Percentiles rank a stretch among this genome's conserved stretches.
Evolutionary conservation across 139 green algal species (phyloP).

Genomic region (Chlamydomonas sphaeroides): DNA sequence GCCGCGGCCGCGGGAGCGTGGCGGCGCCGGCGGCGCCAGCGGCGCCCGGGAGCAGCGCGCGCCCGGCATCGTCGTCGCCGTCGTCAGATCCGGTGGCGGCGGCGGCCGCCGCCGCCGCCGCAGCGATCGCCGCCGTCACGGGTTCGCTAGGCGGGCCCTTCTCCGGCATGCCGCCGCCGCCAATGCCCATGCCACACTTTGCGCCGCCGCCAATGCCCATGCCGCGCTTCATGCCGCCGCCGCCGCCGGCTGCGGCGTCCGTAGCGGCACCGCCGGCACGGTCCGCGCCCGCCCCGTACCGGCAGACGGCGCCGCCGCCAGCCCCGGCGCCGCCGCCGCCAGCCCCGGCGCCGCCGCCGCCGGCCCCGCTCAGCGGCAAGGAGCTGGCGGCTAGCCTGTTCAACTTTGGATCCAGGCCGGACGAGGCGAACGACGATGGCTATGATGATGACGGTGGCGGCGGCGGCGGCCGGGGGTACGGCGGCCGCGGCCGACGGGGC

Average conservation of each 20-base stretch:
- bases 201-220: background rate
- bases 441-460: background rate
- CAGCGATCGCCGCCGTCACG: background rate
- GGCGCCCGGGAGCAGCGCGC: too few relatives aligned
- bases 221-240: background rate
- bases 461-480: background rate
- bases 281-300: too few relatives aligned
- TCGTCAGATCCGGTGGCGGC: background rate
- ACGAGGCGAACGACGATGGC: background rate
- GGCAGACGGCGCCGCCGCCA: background rate
- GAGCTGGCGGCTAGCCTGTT: conserved; percentile 29
- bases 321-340: background rate
- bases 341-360: background rate
- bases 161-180: too few relatives aligned
- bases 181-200: background rate
- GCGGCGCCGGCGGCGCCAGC: too few relatives aligned
- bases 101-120: background rate
- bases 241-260: background rate
- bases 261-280: background rate
- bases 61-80: too few relatives aligned
- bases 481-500: background rate
- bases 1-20: background rate
- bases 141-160: background rate
- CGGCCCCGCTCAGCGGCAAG: background rate
- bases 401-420: background rate